Base-by-base conservation (phyloP, 2,329 filamentous ascomycete genomes). In the Paecilomyces niveus region DNA sequence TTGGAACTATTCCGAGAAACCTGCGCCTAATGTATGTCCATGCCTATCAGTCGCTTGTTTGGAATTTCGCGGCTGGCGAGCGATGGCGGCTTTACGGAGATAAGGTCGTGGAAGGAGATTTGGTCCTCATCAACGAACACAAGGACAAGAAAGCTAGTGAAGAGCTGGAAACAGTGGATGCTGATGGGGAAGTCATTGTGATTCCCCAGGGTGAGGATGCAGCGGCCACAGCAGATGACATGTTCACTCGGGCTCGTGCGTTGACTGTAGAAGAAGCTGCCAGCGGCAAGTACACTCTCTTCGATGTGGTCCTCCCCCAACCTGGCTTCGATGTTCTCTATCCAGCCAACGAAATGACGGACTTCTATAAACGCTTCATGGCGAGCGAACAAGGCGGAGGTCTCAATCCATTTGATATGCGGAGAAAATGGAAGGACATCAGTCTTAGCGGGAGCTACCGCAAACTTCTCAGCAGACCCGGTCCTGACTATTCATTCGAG, bases 1-100 rank as follows among this genome's bases (percentile, higher is more conserved):
- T 99, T 55, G 83, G 88, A 69, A 82, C 83, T 57, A 92, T 99
- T 62, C 89, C 89, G 24, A 84, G 92, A 18, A 90, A 89, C 54
- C 80, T 97, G 66, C 85, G 92, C 51, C 84, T 91, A 59, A 97
- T 99, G 89, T 99, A 97, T 71, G 87, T 96, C 15, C 94, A 99
- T 72, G 93, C 94, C 4, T 97, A 97, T 75, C 94, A 99, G 73
- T 96, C 90, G 5, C 84, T 92, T 39, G 87, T 99, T 8, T 99
- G 93, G 93, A 99, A 99, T 76, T 84, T 86, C 64, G 89, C 86
- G 11, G 90, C 86, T 1, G 91, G 89, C 63, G 85, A 88, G 65
- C 88, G 94, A 53, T 96, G 91, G 88, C 83, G 86, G 50, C 77
- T 84, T 2, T 88, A 89, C 70, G 92, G 92, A 55, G 74, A 81